Conservation (phyloP, 2,329 filamentous ascomycete genomes). For the Fusarium bulbicola region DNA sequence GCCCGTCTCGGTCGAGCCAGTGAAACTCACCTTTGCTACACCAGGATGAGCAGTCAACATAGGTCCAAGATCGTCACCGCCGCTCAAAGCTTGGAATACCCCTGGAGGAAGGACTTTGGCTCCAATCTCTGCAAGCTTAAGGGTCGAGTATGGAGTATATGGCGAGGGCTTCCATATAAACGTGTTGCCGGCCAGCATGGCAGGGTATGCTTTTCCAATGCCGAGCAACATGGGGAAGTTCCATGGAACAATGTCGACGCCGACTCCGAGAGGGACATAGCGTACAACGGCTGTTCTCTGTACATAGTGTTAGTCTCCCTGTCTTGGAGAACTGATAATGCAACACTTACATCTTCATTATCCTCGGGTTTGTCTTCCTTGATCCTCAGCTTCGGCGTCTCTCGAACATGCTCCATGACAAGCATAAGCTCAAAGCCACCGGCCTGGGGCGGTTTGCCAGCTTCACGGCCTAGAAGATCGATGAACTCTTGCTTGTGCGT, state of each 20-base stretch:
- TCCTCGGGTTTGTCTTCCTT: conserved; percentile 33
- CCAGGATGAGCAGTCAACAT: conserved; percentile 64
- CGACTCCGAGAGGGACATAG: conserved; percentile 22
- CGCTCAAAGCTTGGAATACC: conserved; percentile 68
- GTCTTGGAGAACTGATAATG: fast-evolving
- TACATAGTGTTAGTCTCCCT: conserved; percentile 3
- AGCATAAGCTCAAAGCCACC: background rate
- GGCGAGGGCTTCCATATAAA: conserved; percentile 67
- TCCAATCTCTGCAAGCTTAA: conserved; percentile 68
- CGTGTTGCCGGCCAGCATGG: conserved; percentile 64
- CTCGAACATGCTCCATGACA: background rate
- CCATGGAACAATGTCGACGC: conserved; percentile 36
- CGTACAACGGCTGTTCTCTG: background rate
- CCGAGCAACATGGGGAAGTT: conserved; percentile 35
- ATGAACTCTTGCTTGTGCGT: conserved; percentile 34
- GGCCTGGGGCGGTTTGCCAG: conserved; percentile 39
- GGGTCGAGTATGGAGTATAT: conserved; percentile 63
- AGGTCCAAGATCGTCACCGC: conserved; percentile 67
- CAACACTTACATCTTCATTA: conserved; percentile 7
- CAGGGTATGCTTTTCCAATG: conserved; percentile 61
- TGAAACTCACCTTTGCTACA: conserved; percentile 70
- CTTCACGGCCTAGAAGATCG: conserved; percentile 36
- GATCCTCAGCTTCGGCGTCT: background rate
- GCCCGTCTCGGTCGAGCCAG: conserved; percentile 66
- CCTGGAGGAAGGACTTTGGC: conserved; percentile 67